Conservation (phyloP, 768 basidiomycete species). For the Leccinum fibrillosum region DNA sequence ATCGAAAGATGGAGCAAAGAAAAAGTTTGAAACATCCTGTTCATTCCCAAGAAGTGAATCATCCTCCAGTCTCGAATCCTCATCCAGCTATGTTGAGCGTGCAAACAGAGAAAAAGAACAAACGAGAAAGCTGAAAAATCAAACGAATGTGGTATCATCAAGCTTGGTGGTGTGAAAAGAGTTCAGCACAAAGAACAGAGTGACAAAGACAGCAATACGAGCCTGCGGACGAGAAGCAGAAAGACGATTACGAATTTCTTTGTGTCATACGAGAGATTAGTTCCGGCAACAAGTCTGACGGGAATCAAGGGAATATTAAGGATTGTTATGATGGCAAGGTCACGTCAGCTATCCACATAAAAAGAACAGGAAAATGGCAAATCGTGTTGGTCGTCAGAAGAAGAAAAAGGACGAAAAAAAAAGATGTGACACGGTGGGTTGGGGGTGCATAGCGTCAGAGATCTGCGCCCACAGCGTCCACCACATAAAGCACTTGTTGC, state of each 20-base stretch:
- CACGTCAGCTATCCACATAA: constrained; percentile 10
- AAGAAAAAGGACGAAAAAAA: neutral
- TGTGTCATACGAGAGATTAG: constrained; percentile 22
- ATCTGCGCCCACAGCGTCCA: constrained; percentile 74
- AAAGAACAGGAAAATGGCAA: neutral
- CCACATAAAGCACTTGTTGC: constrained; percentile 83
- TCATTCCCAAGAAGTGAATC: neutral
- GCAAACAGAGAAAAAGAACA: neutral
- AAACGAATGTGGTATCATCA: constrained; percentile 22
- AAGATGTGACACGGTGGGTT: neutral
- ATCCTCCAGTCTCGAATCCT: neutral
- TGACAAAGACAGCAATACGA: neutral
- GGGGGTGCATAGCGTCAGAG: constrained; percentile 34
- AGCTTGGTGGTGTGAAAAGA: neutral
- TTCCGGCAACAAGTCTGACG: constrained; percentile 15
- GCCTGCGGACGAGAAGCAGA: constrained; percentile 2
- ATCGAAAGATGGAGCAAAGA: neutral
- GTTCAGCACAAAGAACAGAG: neutral
- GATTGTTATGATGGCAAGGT: constrained; percentile 10
- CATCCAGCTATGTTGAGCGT: constrained; percentile 2
- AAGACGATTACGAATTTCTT: constrained; percentile 17
- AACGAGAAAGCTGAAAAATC: neutral
- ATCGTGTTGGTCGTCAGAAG: constrained; percentile 13
- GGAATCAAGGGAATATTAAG: constrained; percentile 12
- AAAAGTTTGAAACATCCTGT: neutral